Base-by-base conservation (phyloP, 1,284 basidiomycete genomes). In the Cutaneotrichosporon spelunceum region DNA sequence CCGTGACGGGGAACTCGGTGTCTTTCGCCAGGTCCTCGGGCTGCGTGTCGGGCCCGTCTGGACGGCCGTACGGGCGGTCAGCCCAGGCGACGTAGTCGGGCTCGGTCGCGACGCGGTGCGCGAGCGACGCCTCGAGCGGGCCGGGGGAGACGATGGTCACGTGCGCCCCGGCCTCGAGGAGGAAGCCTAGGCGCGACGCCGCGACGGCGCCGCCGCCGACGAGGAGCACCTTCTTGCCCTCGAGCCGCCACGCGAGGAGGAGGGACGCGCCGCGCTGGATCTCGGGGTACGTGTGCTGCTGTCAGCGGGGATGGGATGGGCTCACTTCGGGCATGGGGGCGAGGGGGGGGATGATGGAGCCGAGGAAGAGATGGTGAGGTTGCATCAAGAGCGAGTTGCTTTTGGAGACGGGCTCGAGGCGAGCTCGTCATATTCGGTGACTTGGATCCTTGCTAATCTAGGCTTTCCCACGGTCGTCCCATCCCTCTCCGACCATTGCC, bases 81-180 rank as follows among this genome's bases (percentile, higher is more conserved):
- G 85, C 81, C 78, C 91, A 87, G 1, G 85, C 85, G 72, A 93
- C 86, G 56, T 85, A 84, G 61, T 84, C 72, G 3, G 72, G 60
- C 26, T 75, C 82, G 21, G 72, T 71, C n/a, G 64, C 68, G 29
- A 82, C 72, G 4, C 82, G 75, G 65, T 81, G 72, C 8, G 66
- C 58, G 29, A 81, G 80, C 54, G 79, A 77, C 1, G 77, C 80
- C 71, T 88, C 84, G 11, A 81, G 70, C 10, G 77, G 73, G 1
- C 65, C 57, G 0, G 81, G 81, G 1, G 79, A 71, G 59, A 83
- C 71, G 48, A 82, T 63, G 3, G 79, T 79, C 49, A 82, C 77
- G 45, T 79, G 74, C 2, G 77, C 75, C 11, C 72, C 73, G 4
- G 80, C 71, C 65, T 81, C 75, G 57, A 82, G 73, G 45, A 80